These are phyloP conservation scores for Backusella australiensis DNA, from an alignment of 192 early-diverging fungal species.

Conservation along the genomic window DNA sequence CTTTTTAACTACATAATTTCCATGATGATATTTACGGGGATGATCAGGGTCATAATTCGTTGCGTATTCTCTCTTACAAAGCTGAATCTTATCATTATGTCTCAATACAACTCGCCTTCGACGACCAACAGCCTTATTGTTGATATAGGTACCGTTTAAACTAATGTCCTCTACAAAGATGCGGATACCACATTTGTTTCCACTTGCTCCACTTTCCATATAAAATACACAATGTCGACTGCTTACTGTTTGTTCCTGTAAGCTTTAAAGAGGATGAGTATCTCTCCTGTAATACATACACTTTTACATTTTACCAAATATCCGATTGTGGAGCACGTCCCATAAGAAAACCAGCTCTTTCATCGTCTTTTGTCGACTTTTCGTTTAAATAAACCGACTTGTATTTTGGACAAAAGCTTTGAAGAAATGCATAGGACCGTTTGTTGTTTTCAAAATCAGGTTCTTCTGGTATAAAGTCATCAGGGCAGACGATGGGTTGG, in stretches of 20 bases:
- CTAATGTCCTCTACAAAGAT: conserved; percentile 16
- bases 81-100: neutral
- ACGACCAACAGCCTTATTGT: neutral
- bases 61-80: neutral
- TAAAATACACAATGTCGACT: conserved; percentile 12
- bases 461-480: neutral
- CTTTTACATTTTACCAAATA: neutral
- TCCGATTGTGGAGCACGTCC: conserved; percentile 7
- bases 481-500: neutral
- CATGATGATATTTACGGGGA: neutral
- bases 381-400: neutral
- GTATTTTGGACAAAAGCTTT: conserved; percentile 1
- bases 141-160: conserved; percentile 15
- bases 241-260: conserved; percentile 1
- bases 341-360: conserved; percentile 10
- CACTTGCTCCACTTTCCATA: conserved; percentile 17
- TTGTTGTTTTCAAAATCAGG: neutral
- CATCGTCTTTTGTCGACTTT: neutral
- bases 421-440: neutral
- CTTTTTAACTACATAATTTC: neutral
- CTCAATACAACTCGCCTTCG: conserved; percentile 2
- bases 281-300: neutral
- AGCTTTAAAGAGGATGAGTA: neutral
- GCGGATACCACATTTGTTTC: neutral
- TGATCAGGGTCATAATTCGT: neutral